Conservation (phyloP, 176 grass and related monocot species). For the Cenchrus purpureus region DNA sequence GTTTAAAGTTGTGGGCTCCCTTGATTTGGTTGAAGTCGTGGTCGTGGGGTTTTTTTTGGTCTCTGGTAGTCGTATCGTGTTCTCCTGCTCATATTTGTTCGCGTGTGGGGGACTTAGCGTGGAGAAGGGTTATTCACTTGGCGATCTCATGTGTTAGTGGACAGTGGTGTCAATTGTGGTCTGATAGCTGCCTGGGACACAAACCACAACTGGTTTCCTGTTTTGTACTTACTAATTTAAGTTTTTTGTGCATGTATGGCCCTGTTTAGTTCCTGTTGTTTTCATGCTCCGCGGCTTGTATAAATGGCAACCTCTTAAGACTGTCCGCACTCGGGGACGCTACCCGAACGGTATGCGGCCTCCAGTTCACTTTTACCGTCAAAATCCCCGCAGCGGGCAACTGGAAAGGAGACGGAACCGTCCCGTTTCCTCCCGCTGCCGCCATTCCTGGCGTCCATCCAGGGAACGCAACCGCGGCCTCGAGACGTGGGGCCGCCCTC, state of each 20-base stretch:
- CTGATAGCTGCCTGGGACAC: no score
- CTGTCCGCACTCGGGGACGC: no score
- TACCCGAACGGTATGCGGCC: no score
- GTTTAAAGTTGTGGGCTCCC: neutral
- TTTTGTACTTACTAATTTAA: neutral
- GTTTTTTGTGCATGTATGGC: neutral
- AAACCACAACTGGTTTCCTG: neutral
- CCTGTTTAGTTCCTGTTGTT: neutral
- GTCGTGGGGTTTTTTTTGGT: neutral
- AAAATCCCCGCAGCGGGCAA: no score
- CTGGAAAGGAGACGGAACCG: no score
- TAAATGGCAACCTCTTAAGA: neutral
- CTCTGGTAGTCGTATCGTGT: neutral
- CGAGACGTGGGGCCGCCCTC: no score
- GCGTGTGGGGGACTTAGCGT: neutral
- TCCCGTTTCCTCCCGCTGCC: no score
- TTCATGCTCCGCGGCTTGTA: neutral
- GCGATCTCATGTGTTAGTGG: neutral
- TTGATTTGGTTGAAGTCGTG: neutral
- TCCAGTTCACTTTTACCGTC: no score
- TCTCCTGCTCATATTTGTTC: neutral
- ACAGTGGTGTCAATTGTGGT: neutral
- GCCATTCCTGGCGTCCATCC: no score
- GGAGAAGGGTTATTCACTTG: neutral
- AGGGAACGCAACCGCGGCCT: no score